Base-by-base conservation (phyloP, 2,329 filamentous ascomycete genomes). In the Cordyceps javanica region DNA sequence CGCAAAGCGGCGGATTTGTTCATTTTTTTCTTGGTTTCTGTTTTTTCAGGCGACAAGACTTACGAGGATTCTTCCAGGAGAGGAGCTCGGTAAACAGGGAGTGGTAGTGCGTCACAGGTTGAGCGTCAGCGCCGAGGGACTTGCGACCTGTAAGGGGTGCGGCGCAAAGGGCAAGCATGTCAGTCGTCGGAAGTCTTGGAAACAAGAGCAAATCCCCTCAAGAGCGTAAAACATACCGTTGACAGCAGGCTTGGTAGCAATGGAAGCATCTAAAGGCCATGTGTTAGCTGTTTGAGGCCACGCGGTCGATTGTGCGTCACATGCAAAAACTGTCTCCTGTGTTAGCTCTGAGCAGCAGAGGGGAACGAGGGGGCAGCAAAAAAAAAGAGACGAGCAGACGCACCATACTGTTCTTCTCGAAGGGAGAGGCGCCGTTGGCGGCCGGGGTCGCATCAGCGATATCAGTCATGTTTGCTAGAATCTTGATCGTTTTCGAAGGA, bases 61-160 rank as follows among this genome's bases (percentile, higher is more conserved):
- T 77, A 85, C 83, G 81, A 68, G 83, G 83, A 69, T 86, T 85
- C 68, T 86, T 79, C 83, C 86, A 88, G 63, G 85, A 87, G 61
- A 89, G 75, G 58, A 89, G 77, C 70, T 86, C 83, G 52, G 80
- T 81, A 72, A 89, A 88, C 73, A 88, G 83, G 16, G 84, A 88
- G 75, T 88, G 85, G 70, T 88, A 89, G 72, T 87, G 83, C 59
- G 83, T 87, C 67, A 87, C 72, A 52, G 80, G 80, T 70, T 87
- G 82, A 65, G 55, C 55, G 5, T 57, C 42, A 65, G 55, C 55
- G 5, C 34, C 42, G 28, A 51, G 42, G 39, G 55, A 48, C 55
- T 57, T 51, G 36, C 46, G 46, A 46, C 39, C 56, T 57, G 26
- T n/a, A 21, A 23, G 46, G 23, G 53, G 46, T 3, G 46, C 26